Evolutionary conservation across 495 filamentous ascomycete genomes (phyloP).

Genomic region (Lophiotrema nucula): DNA sequence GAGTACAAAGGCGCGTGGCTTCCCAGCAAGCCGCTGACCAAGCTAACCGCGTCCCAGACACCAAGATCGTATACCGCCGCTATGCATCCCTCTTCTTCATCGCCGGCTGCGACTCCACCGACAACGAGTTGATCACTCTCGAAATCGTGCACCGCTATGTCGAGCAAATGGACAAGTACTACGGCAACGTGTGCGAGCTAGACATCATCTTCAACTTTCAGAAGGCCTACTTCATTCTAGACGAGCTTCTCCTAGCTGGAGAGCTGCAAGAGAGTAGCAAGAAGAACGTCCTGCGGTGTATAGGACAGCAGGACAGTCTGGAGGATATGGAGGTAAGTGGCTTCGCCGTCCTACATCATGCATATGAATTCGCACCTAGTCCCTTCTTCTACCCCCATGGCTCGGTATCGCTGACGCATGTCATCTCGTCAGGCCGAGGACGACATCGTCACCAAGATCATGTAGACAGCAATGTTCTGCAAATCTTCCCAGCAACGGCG

Average conservation of each 20-base stretch:
- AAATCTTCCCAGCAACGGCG: too few species aligned
- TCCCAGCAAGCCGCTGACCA: background rate
- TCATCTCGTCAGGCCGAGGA: conserved; percentile 75
- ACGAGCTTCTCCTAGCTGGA: conserved; percentile 91
- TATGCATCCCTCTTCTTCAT: conserved; percentile 99
- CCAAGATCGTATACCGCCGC: conserved; percentile 96
- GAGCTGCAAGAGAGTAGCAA: conserved; percentile 99
- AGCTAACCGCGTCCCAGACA: conserved; percentile 57
- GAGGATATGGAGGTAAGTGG: conserved; percentile 95
- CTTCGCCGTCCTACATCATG: background rate
- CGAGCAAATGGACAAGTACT: conserved; percentile 99
- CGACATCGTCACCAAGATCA: conserved; percentile 89
- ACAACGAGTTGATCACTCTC: conserved; percentile 97
- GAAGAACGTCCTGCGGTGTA: conserved; percentile 94
- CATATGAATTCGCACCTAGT: background rate
- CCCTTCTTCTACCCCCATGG: conserved; percentile 45
- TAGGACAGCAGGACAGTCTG: conserved; percentile 88
- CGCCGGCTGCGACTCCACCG: conserved; percentile 87
- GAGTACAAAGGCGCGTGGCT: conserved; percentile 83
- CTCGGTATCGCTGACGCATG: conserved; percentile 44
- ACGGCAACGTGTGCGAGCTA: conserved; percentile 98
- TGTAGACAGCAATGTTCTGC: conserved; percentile 58
- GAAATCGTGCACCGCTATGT: conserved; percentile 99
- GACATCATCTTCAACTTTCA: conserved; percentile 99
- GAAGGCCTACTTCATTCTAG: conserved; percentile 98